Base-by-base conservation (phyloP, 768 basidiomycete genomes). In the Paxillus rubicundulus region DNA sequence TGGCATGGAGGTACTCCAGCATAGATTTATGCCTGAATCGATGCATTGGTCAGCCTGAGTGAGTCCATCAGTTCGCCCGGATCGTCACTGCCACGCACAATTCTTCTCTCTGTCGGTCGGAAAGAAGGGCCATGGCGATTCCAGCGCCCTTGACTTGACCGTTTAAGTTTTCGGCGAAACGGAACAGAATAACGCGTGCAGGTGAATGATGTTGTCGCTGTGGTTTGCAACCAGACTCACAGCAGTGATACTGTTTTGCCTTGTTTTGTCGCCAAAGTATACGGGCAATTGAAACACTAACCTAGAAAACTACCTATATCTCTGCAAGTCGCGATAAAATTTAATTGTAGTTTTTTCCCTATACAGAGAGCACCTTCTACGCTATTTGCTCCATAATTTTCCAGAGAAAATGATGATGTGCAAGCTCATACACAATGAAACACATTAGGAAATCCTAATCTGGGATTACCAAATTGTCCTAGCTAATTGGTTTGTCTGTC, bases 1-100 rank as follows among this genome's bases (percentile, higher is more conserved):
- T 84, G 57, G 82, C 74, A 64, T 84, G 78, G 50, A 89, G 77
- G 68, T 89, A 89, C 70, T 89, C 86, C 55, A 89, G 81, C 77
- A 89, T 88, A 59, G 87, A 84, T 72, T 86, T 87, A 74, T 89
- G 85, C 63, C 87, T 89, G 62, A 18, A 66, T 54, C 45, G 57
- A 61, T 60, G 24, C n/a, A 38, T 44, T 18, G 24, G 50, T 53
- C 37, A 53, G 53, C 40, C n/a, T n/a, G n/a, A 36, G 39, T 56
- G 45, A 53, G 56, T n/a, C n/a, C 59, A 52, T 52, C 41, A 39
- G 50, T 28, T 38, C 24, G 36, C 28, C 44, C 40, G 34, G 9
- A 50, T 50, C 38, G 41, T 42, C 43, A 34, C 47, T 47, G 45
- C 45, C 45, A 74, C 76, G 64, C 68, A 77, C 75, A 77, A 64